Conservation (phyloP, 768 basidiomycete species). For the Agaricus subrufescens region DNA sequence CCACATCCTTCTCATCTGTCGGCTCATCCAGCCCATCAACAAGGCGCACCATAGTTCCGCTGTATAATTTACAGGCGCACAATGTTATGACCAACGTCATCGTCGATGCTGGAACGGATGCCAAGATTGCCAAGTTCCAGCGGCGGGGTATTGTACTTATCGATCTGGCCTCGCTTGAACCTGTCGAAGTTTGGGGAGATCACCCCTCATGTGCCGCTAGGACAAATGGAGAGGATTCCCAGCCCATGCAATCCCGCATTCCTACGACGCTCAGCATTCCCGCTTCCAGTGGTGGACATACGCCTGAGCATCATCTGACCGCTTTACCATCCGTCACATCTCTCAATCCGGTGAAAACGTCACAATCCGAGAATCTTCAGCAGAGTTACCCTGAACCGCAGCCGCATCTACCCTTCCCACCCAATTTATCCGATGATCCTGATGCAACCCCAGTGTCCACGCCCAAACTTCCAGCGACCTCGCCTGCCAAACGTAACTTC, state of each 20-base stretch:
- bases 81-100: slow-evolving; percentile 84
- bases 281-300: slow-evolving; percentile 2
- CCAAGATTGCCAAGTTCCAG: slow-evolving; percentile 75
- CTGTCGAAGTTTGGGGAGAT: slow-evolving; percentile 66
- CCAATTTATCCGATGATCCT: neutral
- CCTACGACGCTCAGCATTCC: neutral
- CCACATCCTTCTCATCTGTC: slow-evolving; percentile 33
- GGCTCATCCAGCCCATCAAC: slow-evolving; percentile 21
- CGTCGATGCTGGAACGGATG: slow-evolving; percentile 85
- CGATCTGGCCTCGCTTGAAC: slow-evolving; percentile 74
- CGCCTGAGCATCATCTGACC: slow-evolving; percentile 4
- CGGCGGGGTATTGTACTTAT: slow-evolving; percentile 74
- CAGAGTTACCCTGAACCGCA: slow-evolving; percentile 12
- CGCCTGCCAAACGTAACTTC: slow-evolving; percentile 47
- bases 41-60: slow-evolving; percentile 74
- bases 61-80: slow-evolving; percentile 86
- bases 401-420: slow-evolving; percentile 8
- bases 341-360: slow-evolving; percentile 13
- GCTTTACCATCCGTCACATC: slow-evolving; percentile 23
- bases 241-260: neutral
- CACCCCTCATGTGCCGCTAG: slow-evolving; percentile 4
- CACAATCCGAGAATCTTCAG: slow-evolving; percentile 9
- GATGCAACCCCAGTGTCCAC: neutral
- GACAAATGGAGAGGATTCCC: slow-evolving; percentile 1
- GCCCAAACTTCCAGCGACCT: slow-evolving; percentile 20